Evolutionary conservation across 225 moss, liverwort and hornwort species (phyloP).

Genomic region (Asterella californica): DNA sequence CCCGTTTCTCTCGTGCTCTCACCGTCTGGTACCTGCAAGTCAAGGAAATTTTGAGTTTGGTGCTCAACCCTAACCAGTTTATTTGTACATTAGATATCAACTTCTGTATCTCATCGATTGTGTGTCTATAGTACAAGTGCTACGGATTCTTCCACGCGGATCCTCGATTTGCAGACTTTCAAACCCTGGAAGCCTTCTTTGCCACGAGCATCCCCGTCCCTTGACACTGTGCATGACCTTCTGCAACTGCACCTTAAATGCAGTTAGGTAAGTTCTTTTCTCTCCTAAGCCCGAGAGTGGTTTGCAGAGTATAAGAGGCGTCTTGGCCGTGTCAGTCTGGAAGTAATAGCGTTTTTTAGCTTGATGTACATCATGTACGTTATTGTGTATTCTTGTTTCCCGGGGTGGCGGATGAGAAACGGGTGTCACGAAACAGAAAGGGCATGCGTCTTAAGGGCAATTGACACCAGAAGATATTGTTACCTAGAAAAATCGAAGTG

Average conservation of each 20-base stretch:
- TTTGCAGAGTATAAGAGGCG: not conserved
- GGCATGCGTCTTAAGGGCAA: not conserved
- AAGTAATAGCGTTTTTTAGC: not conserved
- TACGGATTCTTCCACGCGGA: slow-evolving; percentile 5
- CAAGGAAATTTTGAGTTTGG: slow-evolving; percentile 1
- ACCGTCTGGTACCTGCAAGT: not conserved
- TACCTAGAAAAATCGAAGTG: not conserved
- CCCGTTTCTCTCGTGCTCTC: not conserved
- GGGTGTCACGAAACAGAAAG: not conserved
- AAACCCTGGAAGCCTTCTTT: slow-evolving; percentile 13
- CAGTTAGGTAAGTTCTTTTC: slow-evolving; percentile 33
- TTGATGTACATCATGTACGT: not conserved
- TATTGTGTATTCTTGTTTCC: not conserved
- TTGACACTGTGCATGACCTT: slow-evolving; percentile 18
- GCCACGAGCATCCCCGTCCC: slow-evolving; percentile 8
- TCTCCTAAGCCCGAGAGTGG: not conserved
- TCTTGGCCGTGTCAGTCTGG: not conserved
- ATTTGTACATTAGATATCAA: slow-evolving; percentile 19
- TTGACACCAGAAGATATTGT: not conserved
- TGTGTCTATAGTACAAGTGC: not conserved
- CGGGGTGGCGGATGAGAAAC: not conserved
- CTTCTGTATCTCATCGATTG: slow-evolving; percentile 2
- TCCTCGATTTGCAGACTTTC: slow-evolving; percentile 12
- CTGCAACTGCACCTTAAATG: slow-evolving; percentile 51
- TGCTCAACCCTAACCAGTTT: slow-evolving; percentile 21